Evolutionary conservation across 2,329 filamentous ascomycete genomes (phyloP), one percentile per base, ranked within the genome.

Genomic region (Ilyonectria robusta): DNA sequence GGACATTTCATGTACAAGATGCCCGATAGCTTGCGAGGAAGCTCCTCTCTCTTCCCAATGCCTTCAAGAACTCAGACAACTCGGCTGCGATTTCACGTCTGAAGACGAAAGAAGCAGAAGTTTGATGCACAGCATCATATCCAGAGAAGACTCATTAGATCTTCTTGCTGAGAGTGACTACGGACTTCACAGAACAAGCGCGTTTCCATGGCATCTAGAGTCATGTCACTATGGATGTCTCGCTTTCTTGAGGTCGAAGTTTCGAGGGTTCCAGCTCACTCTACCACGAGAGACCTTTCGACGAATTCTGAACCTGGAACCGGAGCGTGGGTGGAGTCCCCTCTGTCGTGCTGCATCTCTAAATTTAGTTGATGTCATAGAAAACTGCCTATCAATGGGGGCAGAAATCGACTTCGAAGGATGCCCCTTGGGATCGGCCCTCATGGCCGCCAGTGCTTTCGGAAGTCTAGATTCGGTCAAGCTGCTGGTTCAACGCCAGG

Each of bases 181-280:
- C 2, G 7, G 6, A 0, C 8, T 37, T 19, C 57, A 46, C 5
- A 31, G 46, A 0, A 17, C 11, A 1, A 3, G 3, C 6, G 35
- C 65, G 6, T 62, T 70, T 23, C 69, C 59, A 1, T 71, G 68
- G 68, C 65, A 68, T 8, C 1, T 62, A 4, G 19, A 62, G 4
- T 46, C 23, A 17, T 26, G 4, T 8, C 17, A 7, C 5, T 10
- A 60, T 6, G 9, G 2, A 1, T 13, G 3, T 9, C 31, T 66
- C 1, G 37, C 59, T 1, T 59, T 70, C 0, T 8, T 71, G 0
- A 23, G 26, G 0, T 59, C 50, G 0, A 54, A 6, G 1, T 70
- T 71, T 6, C 3, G n/a, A 0, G 8, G 31, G 7, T 59, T 66
- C 31, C 46, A 8, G 13, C 6, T 8, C 1, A 2, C 0, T 0